Conservation (phyloP, 2,329 filamentous ascomycete species). For the Colletotrichum liriopes region DNA sequence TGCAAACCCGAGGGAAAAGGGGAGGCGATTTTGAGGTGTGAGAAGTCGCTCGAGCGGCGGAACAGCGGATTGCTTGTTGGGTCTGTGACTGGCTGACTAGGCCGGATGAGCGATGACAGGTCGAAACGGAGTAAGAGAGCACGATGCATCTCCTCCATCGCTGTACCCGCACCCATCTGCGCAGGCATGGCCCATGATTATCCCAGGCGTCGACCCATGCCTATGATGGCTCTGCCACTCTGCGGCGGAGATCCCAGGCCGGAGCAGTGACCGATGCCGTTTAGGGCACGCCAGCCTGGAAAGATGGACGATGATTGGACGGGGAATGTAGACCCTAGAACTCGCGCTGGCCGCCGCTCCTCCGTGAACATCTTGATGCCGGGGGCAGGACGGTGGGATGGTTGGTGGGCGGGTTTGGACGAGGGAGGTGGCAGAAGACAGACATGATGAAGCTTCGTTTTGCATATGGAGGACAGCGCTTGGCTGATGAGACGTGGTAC, state of each 20-base stretch:
- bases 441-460: background rate
- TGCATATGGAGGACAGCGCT: background rate
- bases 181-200: constrained; percentile 10
- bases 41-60: constrained; percentile 17
- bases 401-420: constrained; percentile 15
- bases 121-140: constrained; percentile 1
- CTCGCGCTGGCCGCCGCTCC: constrained; percentile 4
- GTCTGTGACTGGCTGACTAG: too few relatives aligned
- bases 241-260: constrained; percentile 19
- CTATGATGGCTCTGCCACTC: constrained; percentile 8
- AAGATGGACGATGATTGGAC: constrained; percentile 15
- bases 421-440: constrained; percentile 1
- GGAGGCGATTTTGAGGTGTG: constrained; percentile 1
- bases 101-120: constrained; percentile 7
- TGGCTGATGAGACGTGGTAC: background rate
- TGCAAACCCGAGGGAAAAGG: constrained; percentile 14
- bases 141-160: background rate
- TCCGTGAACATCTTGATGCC: background rate
- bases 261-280: constrained; percentile 13
- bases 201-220: constrained; percentile 5
- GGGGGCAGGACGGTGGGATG: background rate
- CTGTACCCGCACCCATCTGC: constrained; percentile 2
- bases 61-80: too few relatives aligned
- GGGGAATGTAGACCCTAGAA: background rate
- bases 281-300: constrained; percentile 14